These are phyloP conservation scores for Scheffersomyces titani DNA, from an alignment of 1,139 yeast genomes.

Conservation along the genomic window DNA sequence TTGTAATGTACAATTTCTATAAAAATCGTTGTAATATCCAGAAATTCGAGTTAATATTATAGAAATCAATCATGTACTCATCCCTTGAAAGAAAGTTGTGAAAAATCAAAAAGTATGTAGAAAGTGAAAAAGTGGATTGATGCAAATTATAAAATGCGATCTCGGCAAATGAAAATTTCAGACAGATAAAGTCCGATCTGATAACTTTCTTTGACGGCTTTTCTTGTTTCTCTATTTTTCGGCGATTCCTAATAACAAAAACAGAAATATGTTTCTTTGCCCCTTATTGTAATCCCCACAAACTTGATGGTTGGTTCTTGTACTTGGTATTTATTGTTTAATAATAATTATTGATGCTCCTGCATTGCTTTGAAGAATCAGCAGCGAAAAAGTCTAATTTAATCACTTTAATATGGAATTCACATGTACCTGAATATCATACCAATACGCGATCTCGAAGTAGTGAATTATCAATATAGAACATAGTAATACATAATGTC, in stretches of 20 bases:
- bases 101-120: neutral
- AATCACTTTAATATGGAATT: neutral
- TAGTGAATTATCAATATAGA: neutral
- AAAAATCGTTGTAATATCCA: neutral
- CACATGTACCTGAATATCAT: neutral
- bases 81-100: neutral
- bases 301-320: neutral
- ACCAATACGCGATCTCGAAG: neutral
- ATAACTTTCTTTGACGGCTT: neutral
- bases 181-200: neutral
- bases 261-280: neutral
- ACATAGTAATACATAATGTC: neutral
- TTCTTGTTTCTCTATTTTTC: neutral
- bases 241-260: neutral
- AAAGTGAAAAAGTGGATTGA: neutral
- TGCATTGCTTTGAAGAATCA: too few relatives aligned
- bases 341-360: too few relatives aligned
- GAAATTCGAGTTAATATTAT: neutral
- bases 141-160: neutral
- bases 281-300: neutral
- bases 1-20: neutral
- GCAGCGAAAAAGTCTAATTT: too few relatives aligned
- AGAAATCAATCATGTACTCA: neutral
- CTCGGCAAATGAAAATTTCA: neutral
- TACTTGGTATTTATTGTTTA: too few relatives aligned